phyloP scores from a whole-genome alignment of 306 rosid genomes.

The Prunus mira region DNA sequence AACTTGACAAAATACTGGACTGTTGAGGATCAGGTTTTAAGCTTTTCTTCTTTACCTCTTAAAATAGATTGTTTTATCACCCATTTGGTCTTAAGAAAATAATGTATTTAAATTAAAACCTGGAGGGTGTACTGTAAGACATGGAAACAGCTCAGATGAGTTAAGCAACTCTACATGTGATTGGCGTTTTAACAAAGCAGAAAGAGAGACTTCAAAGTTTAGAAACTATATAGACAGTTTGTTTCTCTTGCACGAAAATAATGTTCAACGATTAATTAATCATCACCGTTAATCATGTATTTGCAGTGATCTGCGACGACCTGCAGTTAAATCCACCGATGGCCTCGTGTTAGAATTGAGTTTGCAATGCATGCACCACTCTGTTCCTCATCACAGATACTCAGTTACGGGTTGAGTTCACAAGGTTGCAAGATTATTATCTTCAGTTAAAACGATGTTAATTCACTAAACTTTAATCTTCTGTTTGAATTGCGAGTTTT shows the following conservation, averaged over 20 bases:
- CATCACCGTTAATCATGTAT: not conserved
- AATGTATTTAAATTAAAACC: not conserved
- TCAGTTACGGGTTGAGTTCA: not conserved
- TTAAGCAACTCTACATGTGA: not conserved
- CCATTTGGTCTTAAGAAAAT: not conserved
- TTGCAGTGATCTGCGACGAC: not conserved
- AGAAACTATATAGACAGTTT: not conserved
- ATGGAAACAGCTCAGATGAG: not conserved
- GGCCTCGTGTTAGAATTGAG: not conserved
- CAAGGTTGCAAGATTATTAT: not conserved
- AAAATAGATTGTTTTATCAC: not conserved
- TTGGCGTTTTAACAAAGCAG: not conserved
- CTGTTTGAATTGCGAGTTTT: not conserved
- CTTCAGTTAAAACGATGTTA: not conserved
- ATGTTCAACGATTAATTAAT: not conserved
- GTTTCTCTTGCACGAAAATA: not conserved
- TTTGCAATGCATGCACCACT: not conserved
- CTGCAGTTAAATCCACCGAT: not conserved
- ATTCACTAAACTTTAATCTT: not conserved
- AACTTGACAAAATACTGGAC: not conserved
- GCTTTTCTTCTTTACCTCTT: constrained; percentile 5
- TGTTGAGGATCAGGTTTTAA: not conserved
- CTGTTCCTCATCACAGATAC: not conserved
- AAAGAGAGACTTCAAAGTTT: not conserved
- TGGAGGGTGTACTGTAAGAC: not conserved